Percentiles rank a stretch among this genome's conserved stretches.
phyloP scores from a whole-genome alignment of 768 basidiomycete genomes.

The Hygrocybe punicea region DNA sequence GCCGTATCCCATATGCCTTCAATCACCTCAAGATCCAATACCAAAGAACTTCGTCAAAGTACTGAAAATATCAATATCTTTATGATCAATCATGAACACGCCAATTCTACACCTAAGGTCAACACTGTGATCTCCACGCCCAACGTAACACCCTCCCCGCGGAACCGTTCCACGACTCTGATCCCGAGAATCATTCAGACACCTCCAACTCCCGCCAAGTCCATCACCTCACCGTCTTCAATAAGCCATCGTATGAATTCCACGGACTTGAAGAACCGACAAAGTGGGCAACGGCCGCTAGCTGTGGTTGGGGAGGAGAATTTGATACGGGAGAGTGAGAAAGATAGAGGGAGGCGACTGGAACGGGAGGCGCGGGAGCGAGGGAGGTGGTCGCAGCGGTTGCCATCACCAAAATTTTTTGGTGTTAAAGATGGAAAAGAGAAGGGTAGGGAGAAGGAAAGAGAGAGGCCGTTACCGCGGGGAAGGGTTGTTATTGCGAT shows the following conservation, averaged over 20 bases:
- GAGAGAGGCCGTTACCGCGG: constrained; percentile 9
- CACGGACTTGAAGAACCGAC: constrained; percentile 31
- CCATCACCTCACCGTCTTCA: constrained; percentile 7
- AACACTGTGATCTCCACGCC: not conserved
- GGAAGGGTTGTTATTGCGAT: constrained; percentile 4
- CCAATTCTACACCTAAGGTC: not conserved
- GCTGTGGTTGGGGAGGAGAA: constrained; percentile 39
- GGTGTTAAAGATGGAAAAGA: constrained; percentile 24
- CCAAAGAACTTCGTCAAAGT: not conserved
- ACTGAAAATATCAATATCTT: not conserved
- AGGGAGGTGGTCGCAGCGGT: not conserved
- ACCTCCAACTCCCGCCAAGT: constrained; percentile 32
- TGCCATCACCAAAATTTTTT: constrained; percentile 27
- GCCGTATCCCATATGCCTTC: constrained; percentile 9
- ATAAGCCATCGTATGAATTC: constrained; percentile 29
- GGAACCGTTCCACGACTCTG: too few species aligned
- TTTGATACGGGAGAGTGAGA: constrained; percentile 9
- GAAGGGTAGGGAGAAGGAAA: constrained; percentile 21
- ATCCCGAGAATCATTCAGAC: constrained; percentile 33
- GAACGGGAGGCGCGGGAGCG: not conserved
- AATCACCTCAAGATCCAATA: not conserved
- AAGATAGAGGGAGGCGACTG: constrained; percentile 24
- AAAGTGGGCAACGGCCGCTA: constrained; percentile 34
- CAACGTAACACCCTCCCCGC: not conserved
- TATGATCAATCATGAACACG: not conserved